Base-by-base conservation (phyloP, 1,139 yeast species). In the Blastobotrys serpentis region DNA sequence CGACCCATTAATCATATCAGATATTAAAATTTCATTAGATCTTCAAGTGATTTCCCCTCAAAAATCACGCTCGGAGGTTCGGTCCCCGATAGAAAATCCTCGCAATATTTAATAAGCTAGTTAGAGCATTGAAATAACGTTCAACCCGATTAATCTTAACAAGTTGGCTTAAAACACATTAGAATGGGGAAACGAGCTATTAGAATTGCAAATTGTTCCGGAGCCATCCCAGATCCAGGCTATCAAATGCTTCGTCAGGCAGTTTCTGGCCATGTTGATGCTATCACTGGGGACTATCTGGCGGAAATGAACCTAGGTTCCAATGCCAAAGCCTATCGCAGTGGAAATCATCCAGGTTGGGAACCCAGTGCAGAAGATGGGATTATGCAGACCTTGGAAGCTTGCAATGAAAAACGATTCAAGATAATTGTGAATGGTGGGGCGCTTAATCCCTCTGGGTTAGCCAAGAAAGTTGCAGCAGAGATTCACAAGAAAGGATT, bases 211-310 rank as follows among this genome's bases (percentile, higher is more conserved):
- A 42, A 42, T 14, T 42, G 45, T 30, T 42, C 45, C 13, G 45
- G 45, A 3, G 45, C 45, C 5, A 42, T 42, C 30, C 36, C 45
- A 11, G 45, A 42, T 18, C 45, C 45, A 4, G 45, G 74, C 36
- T 47, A 44, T 34, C 44, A 42, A 29, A 46, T 46, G 45, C 43
- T 14, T 17, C 46, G 46, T 7, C 45, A 32, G 43, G 49, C 43
- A 2, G 7, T 13, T 10, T 26, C 36, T 5, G 49, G 41, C 16
- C 47, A 41, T 3, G 50, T 58, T 21, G 61, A 58, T 39, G 62
- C 62, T 11, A 51, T 58, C 13, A 55, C 52, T 21, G 61, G 61
- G 2, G 61, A 58, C 47, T 58, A 51, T 40, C 48, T 58, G 30
- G 57, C 61, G 13, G 61, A 58, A 41, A 52, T 58, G 56, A 58